Percentiles rank a stretch among this genome's conserved stretches.
Conservation (phyloP, 164 flowering plant species). For the Chloranthus sessilifolius region DNA sequence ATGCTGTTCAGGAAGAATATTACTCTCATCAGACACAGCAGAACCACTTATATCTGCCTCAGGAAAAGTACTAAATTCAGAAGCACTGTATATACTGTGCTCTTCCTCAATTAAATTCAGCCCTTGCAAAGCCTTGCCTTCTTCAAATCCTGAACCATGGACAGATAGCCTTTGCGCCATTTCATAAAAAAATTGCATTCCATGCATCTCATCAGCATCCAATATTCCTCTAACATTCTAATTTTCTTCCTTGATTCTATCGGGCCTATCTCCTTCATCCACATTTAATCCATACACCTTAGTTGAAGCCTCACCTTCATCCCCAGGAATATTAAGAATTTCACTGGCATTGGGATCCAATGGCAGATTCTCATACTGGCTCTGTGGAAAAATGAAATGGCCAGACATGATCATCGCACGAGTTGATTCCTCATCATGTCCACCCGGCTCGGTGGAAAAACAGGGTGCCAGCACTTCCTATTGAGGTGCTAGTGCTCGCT, state of each 20-base stretch:
- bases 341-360: slow-evolving; percentile 32
- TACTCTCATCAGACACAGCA: slow-evolving; percentile 5
- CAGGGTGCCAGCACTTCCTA: too few species aligned
- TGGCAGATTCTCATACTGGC: slow-evolving; percentile 64
- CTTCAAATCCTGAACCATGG: slow-evolving; percentile 33
- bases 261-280: slow-evolving; percentile 33
- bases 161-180: slow-evolving; percentile 30
- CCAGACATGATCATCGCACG: slow-evolving; percentile 75
- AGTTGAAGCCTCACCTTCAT: slow-evolving; percentile 13
- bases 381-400: slow-evolving; percentile 89
- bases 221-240: slow-evolving; percentile 30
- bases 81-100: slow-evolving; percentile 33
- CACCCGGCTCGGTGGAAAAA: too few species aligned
- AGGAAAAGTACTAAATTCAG: slow-evolving; percentile 21
- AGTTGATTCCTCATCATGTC: slow-evolving; percentile 43
- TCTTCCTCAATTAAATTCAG: slow-evolving; percentile 43
- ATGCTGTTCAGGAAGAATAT: slow-evolving; percentile 1
- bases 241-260: slow-evolving; percentile 34
- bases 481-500: too few species aligned
- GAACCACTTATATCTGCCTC: slow-evolving; percentile 26
- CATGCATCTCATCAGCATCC: slow-evolving; percentile 43
- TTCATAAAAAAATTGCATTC: slow-evolving; percentile 34
- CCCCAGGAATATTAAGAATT: slow-evolving; percentile 29
- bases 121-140: slow-evolving; percentile 27
- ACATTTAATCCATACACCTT: slow-evolving; percentile 16